Percentiles rank a stretch among this genome's conserved stretches.
Conservation (phyloP, 2,329 filamentous ascomycete genomes). For the Herpotrichia juniperi region DNA sequence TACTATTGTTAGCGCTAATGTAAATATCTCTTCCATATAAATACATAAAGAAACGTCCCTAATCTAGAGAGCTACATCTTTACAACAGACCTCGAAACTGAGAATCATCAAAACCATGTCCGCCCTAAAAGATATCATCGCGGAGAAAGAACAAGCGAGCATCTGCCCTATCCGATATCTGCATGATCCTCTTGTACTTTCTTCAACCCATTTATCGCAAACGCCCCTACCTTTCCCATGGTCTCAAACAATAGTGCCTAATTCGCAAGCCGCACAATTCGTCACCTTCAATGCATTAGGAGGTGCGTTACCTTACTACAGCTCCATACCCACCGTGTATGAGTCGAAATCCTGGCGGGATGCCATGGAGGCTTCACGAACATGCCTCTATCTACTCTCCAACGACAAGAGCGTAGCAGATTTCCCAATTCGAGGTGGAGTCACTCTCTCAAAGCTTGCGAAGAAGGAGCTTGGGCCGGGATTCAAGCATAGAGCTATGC, state of each 20-base stretch:
- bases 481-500: background rate
- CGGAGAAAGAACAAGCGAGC: background rate
- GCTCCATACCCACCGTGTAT: background rate
- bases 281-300: background rate
- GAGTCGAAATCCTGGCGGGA: background rate
- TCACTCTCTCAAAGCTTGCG: background rate
- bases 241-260: background rate
- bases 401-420: background rate
- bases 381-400: background rate
- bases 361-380: background rate
- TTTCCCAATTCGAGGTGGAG: background rate
- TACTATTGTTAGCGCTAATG: too few species aligned
- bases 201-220: background rate
- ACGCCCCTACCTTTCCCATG: background rate
- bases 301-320: background rate
- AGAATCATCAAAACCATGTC: background rate
- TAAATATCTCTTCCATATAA: too few species aligned
- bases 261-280: background rate
- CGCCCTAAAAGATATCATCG: background rate
- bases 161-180: background rate
- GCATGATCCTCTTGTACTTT: background rate
- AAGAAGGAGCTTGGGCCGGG: background rate
- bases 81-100: too few species aligned
- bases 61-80: too few species aligned
- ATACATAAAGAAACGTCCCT: too few species aligned